phyloP scores from a whole-genome alignment of 2,329 filamentous ascomycete genomes.

The Trematosphaeria pertusa region DNA sequence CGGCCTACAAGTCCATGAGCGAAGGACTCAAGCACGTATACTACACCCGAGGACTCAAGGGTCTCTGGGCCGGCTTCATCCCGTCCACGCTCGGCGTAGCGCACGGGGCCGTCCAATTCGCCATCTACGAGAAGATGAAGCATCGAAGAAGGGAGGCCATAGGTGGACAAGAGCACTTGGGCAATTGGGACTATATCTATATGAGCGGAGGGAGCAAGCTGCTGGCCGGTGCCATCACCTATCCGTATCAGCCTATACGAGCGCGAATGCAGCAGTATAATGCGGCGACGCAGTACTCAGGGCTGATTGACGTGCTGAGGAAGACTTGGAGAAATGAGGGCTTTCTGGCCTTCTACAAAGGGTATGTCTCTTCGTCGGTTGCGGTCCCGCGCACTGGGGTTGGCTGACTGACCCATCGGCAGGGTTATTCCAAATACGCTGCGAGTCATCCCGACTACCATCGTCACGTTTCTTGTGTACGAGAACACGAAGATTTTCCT shows the following conservation, averaged over 20 bases:
- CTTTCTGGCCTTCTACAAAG: constrained; percentile 85
- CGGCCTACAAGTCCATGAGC: constrained; percentile 81
- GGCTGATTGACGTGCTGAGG: constrained; percentile 72
- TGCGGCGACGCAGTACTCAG: constrained; percentile 75
- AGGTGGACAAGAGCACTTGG: constrained; percentile 55
- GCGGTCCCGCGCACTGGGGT: neutral
- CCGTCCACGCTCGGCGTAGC: constrained; percentile 86
- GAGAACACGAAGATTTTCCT: constrained; percentile 87
- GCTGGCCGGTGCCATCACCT: constrained; percentile 86
- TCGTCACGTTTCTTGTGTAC: constrained; percentile 96
- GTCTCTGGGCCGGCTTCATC: constrained; percentile 87
- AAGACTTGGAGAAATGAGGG: constrained; percentile 85
- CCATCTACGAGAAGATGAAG: constrained; percentile 84
- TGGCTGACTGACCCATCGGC: constrained; percentile 10
- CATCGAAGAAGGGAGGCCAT: constrained; percentile 60
- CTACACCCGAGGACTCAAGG: constrained; percentile 72
- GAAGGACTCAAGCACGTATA: constrained; percentile 73
- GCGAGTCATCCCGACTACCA: constrained; percentile 90
- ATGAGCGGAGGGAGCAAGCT: constrained; percentile 84
- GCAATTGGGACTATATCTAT: constrained; percentile 78
- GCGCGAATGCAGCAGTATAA: constrained; percentile 90
- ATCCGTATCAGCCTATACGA: constrained; percentile 92
- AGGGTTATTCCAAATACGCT: constrained; percentile 83
- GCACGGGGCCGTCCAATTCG: constrained; percentile 94
- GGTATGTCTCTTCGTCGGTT: no score